Evolutionary conservation across 108 stramenopile genomes (phyloP), one percentile per base, ranked within the genome.

Genomic region (Pseudonitzschia delicatissima): DNA sequence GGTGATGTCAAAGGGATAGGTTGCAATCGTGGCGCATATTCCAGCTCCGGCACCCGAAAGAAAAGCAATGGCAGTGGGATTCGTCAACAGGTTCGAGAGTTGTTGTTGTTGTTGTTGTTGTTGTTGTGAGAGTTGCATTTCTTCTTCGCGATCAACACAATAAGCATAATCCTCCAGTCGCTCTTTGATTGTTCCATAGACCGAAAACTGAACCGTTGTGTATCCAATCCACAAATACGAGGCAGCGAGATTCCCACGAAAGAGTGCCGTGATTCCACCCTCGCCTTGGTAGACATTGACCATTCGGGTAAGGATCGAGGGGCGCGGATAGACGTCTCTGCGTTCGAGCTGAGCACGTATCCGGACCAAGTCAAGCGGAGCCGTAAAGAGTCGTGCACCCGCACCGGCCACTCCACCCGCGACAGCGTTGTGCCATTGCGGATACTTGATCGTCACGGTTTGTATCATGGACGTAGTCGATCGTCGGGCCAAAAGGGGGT

Each of bases 1-100:
- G 27, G 82, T 82, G 21, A 96, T 61, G 72, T 98, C 97, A 66
- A 96, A 95, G 15, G 97, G 97, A 71, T 98, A 98, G 15, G 97
- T 95, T 3, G 77, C 66, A 5, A 92, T 17, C 1, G 97, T 98
- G 11, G 95, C 92, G 64, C 77, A 73, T 7, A 85, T 50, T 3
- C 95, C 95, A 0, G 94, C 91, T 0, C 77, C 32, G 28, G 93
- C 94, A 28, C 96, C 97, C 26, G 92, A 69, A 0, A 79, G 33
- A 62, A 95, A 95, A n/a, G 85, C 70, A 18, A 80, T 61, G 4
- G 62, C 37, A 3, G 85, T 68, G 0, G 71, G 53, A 49, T 51
- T 64, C 55, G 20, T 5, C 36, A 53, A n/a, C 21, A n/a, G 28
- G 3, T 48, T 32, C 5, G 50, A 23, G 25, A 28, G 13, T 1